Percentiles rank a stretch among this genome's conserved stretches.
phyloP scores from a whole-genome alignment of 345 rosid species.

The Sisymbrium irio region DNA sequence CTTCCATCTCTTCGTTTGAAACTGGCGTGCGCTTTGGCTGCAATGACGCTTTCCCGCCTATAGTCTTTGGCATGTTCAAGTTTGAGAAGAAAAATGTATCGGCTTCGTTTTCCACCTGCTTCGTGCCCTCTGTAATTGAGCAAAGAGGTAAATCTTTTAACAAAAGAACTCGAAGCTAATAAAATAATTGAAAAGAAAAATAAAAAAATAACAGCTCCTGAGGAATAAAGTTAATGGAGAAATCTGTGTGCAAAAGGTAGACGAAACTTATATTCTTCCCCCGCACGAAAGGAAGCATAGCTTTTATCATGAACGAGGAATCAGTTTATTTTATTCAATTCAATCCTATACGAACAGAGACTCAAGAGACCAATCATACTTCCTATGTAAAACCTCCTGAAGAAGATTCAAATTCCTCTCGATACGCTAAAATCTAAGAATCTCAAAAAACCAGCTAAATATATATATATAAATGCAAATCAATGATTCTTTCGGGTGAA shows the following conservation, averaged over 20 bases:
- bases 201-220: background rate
- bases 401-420: background rate
- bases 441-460: too few species aligned
- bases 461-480: too few species aligned
- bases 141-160: constrained; percentile 10
- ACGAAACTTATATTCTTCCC: background rate
- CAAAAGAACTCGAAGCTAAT: background rate
- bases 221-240: background rate
- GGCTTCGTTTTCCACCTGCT: constrained; percentile 41
- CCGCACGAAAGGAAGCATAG: background rate
- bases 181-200: too few species aligned
- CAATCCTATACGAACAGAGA: too few species aligned
- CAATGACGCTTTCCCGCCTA: constrained; percentile 83
- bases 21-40: constrained; percentile 82
- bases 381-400: too few species aligned
- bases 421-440: background rate
- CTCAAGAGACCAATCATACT: too few species aligned
- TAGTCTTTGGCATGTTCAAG: constrained; percentile 40
- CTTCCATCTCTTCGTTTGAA: constrained; percentile 81
- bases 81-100: constrained; percentile 54
- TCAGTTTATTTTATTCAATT: background rate
- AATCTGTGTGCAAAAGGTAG: background rate
- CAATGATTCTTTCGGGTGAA: background rate
- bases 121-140: constrained; percentile 42
- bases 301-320: background rate